Conservation (phyloP, 495 filamentous ascomycete genomes). For the Aspergillus steynii region DNA sequence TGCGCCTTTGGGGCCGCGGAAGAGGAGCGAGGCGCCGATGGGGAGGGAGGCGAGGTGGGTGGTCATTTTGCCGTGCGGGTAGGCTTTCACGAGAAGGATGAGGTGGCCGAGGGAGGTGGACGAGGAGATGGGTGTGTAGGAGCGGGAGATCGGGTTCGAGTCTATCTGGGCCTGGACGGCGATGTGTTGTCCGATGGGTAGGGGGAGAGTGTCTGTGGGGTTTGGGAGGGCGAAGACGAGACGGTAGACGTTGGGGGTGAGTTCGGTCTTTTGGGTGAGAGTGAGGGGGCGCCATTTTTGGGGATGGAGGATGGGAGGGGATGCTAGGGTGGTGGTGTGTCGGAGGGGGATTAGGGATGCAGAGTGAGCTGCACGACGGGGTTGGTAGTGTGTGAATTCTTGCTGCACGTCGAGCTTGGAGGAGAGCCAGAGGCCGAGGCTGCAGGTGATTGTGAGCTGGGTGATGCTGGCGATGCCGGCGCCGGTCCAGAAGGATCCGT, state of each 20-base stretch:
- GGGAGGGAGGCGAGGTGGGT: slow-evolving; percentile 39
- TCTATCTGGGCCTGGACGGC: slow-evolving; percentile 41
- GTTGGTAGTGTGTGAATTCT: slow-evolving; percentile 26
- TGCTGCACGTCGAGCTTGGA: slow-evolving; percentile 28
- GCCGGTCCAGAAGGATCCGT: slow-evolving; percentile 20
- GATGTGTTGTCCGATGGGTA: slow-evolving; percentile 48
- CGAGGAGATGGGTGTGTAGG: slow-evolving; percentile 48
- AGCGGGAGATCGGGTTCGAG: slow-evolving; percentile 35
- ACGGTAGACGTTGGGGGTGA: slow-evolving; percentile 41
- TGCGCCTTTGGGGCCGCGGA: slow-evolving; percentile 52
- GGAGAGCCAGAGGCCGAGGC: slow-evolving; percentile 22
- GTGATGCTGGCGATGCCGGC: slow-evolving; percentile 21
- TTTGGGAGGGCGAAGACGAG: slow-evolving; percentile 42
- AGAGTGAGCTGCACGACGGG: slow-evolving; percentile 15
- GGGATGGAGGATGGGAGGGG: slow-evolving; percentile 31
- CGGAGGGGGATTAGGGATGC: slow-evolving; percentile 16
- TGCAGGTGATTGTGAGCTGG: slow-evolving; percentile 19
- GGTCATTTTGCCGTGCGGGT: slow-evolving; percentile 41
- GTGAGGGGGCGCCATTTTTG: slow-evolving; percentile 35
- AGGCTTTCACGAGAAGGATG: slow-evolving; percentile 43
- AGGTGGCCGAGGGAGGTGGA: slow-evolving; percentile 40
- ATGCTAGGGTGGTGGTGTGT: slow-evolving; percentile 4
- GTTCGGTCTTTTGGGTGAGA: slow-evolving; percentile 31
- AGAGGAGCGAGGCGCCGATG: slow-evolving; percentile 41
- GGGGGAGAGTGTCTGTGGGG: slow-evolving; percentile 33